Conservation (phyloP, 106 monocot species). For the Chionographis japonica region DNA sequence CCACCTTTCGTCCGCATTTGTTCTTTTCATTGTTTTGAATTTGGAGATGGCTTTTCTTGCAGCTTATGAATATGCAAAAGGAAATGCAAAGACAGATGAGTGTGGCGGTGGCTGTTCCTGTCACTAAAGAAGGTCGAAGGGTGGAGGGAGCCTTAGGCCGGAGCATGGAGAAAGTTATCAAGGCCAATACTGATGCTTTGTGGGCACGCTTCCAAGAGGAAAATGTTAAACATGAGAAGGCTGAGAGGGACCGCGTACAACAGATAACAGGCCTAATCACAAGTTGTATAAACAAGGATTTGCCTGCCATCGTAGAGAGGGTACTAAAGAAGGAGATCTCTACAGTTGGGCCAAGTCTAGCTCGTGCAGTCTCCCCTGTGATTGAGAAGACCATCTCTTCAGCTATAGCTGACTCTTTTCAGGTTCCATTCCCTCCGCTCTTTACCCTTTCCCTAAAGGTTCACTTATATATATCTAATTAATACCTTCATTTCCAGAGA, state of each 20-base stretch:
- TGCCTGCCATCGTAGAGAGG: constrained; percentile 68
- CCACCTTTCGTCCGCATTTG: not conserved
- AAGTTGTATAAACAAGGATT: constrained; percentile 70
- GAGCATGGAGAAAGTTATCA: constrained; percentile 79
- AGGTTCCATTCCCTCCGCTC: constrained; percentile 39
- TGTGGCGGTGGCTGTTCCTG: constrained; percentile 30
- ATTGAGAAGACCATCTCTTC: constrained; percentile 80
- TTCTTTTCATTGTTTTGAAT: not conserved
- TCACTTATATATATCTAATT: not conserved
- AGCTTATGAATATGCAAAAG: constrained; percentile 68
- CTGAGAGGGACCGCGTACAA: constrained; percentile 63
- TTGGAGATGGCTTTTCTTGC: constrained; percentile 2
- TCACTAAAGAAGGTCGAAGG: constrained; percentile 79
- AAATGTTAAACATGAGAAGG: constrained; percentile 73
- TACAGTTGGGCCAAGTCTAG: constrained; percentile 41
- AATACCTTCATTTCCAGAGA: constrained; percentile 39
- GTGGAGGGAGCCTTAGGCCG: constrained; percentile 75
- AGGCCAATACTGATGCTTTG: constrained; percentile 74
- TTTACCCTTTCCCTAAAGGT: not conserved
- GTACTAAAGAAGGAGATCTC: constrained; percentile 77
- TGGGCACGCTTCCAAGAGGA: constrained; percentile 79
- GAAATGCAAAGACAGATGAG: constrained; percentile 83
- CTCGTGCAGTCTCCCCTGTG: constrained; percentile 58
- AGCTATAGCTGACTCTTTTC: constrained; percentile 74
- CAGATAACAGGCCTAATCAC: constrained; percentile 61